phyloP scores from a whole-genome alignment of 2,329 filamentous ascomycete species.

The Fusarium piperis region DNA sequence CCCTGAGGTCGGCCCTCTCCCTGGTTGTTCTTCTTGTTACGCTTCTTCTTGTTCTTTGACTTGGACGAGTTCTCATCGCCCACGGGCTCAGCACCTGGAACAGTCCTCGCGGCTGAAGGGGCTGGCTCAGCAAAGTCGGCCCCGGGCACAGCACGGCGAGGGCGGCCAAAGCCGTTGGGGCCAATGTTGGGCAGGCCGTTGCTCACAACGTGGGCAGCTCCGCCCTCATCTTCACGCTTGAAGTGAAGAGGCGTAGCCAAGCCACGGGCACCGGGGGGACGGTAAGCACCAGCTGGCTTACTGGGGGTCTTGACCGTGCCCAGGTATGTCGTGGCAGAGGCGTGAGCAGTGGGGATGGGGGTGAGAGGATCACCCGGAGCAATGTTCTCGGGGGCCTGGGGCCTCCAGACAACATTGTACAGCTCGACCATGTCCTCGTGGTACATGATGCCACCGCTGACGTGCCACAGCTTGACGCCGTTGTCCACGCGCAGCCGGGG shows the following conservation, averaged over 20 bases:
- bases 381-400: slow-evolving; percentile 70
- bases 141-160: slow-evolving; percentile 84
- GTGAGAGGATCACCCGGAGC: slow-evolving; percentile 75
- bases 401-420: slow-evolving; percentile 91
- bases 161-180: slow-evolving; percentile 81
- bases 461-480: slow-evolving; percentile 94
- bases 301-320: slow-evolving; percentile 91
- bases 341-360: slow-evolving; percentile 79
- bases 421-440: slow-evolving; percentile 94
- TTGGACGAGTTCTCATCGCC: slow-evolving; percentile 78
- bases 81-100: slow-evolving; percentile 70
- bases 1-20: slow-evolving; percentile 67
- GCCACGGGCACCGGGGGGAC: slow-evolving; percentile 92
- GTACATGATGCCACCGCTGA: slow-evolving; percentile 89
- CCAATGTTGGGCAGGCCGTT: slow-evolving; percentile 78
- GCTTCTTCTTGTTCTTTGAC: slow-evolving; percentile 99
- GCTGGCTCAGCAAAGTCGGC: slow-evolving; percentile 77
- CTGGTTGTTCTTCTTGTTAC: slow-evolving; percentile 89
- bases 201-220: slow-evolving; percentile 82
- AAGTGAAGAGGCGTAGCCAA: slow-evolving; percentile 90
- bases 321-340: slow-evolving; percentile 83
- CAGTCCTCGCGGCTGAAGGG: slow-evolving; percentile 74
- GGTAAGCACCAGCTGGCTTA: slow-evolving; percentile 96
- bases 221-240: slow-evolving; percentile 97
- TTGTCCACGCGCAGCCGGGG: slow-evolving; percentile 96